Evolutionary conservation across 2,329 filamentous ascomycete genomes (phyloP).

Genomic region (Fusarium annulatum): DNA sequence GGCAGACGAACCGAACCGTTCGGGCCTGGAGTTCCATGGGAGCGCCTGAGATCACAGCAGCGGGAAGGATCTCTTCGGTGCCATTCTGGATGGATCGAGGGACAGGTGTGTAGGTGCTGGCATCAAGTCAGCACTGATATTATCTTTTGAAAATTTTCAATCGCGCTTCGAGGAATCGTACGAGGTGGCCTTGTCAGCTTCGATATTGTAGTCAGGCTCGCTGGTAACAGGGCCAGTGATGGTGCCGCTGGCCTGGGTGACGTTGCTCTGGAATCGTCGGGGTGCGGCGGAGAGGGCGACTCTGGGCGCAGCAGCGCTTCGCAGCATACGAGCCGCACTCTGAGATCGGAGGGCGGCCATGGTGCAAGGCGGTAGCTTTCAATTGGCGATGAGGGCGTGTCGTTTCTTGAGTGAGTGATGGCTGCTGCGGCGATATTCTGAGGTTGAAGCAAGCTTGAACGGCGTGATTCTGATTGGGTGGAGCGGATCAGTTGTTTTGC

Average conservation of each 20-base stretch:
- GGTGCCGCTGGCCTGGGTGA: slow-evolving; percentile 56
- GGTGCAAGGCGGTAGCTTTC: slow-evolving; percentile 46
- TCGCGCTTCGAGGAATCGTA: slow-evolving; percentile 55
- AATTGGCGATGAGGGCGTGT: slow-evolving; percentile 38
- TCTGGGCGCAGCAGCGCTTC: slow-evolving; percentile 55
- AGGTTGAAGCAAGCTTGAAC: slow-evolving; percentile 45
- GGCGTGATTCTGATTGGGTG: slow-evolving; percentile 55
- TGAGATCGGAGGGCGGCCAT: slow-evolving; percentile 76
- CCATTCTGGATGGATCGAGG: slow-evolving; percentile 92
- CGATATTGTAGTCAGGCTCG: slow-evolving; percentile 83
- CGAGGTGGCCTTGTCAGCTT: slow-evolving; percentile 91
- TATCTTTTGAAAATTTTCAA: background rate
- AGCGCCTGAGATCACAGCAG: slow-evolving; percentile 89
- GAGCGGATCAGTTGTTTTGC: slow-evolving; percentile 56
- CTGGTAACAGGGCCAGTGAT: slow-evolving; percentile 63
- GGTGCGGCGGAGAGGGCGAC: slow-evolving; percentile 56
- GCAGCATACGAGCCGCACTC: slow-evolving; percentile 63
- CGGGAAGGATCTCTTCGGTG: slow-evolving; percentile 83
- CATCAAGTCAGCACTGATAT: slow-evolving; percentile 32
- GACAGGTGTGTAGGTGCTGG: slow-evolving; percentile 88
- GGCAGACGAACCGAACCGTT: slow-evolving; percentile 80
- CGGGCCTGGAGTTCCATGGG: slow-evolving; percentile 94
- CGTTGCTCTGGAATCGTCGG: slow-evolving; percentile 66
- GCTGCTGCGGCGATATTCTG: slow-evolving; percentile 46
- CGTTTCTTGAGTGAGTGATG: slow-evolving; percentile 40